These are phyloP conservation scores for Penicillium paneum DNA, from an alignment of 2,329 filamentous ascomycete genomes.

Conservation along the genomic window DNA sequence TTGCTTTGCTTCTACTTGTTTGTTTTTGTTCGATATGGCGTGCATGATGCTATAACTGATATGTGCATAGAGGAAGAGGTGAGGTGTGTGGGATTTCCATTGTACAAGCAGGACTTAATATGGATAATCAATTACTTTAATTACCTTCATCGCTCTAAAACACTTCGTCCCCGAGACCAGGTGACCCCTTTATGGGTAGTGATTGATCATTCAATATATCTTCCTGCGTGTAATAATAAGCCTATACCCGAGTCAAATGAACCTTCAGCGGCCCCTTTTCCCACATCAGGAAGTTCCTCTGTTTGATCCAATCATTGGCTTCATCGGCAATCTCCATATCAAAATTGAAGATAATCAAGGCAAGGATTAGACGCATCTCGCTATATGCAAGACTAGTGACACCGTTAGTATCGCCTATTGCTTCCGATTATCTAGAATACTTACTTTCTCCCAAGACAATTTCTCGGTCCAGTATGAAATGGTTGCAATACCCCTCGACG, in stretches of 20 bases:
- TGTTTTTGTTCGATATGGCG: conserved; percentile 3
- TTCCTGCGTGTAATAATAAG: background rate
- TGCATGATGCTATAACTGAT: conserved; percentile 6
- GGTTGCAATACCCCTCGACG: conserved; percentile 47
- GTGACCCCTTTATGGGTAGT: too few species aligned
- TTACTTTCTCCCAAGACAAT: conserved; percentile 53
- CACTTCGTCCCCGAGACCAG: too few species aligned
- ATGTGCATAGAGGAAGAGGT: background rate
- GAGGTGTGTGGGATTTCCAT: background rate
- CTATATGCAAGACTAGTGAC: conserved; percentile 47
- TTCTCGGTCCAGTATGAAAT: conserved; percentile 50
- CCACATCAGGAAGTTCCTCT: conserved; percentile 44
- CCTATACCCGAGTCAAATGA: conserved; percentile 27
- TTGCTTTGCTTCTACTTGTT: conserved; percentile 8
- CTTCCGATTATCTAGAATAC: conserved; percentile 13
- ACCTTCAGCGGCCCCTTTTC: conserved; percentile 40
- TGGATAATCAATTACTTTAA: conserved; percentile 4
- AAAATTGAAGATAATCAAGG: conserved; percentile 50
- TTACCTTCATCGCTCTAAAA: background rate
- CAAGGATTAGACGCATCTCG: conserved; percentile 52
- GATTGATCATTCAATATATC: too few species aligned
- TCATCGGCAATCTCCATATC: conserved; percentile 44
- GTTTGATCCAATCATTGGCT: conserved; percentile 40
- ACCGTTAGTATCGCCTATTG: background rate
- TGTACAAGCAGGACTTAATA: conserved; percentile 11